Conservation (phyloP, 257 asterid genomes). For the Ballota nigra region DNA sequence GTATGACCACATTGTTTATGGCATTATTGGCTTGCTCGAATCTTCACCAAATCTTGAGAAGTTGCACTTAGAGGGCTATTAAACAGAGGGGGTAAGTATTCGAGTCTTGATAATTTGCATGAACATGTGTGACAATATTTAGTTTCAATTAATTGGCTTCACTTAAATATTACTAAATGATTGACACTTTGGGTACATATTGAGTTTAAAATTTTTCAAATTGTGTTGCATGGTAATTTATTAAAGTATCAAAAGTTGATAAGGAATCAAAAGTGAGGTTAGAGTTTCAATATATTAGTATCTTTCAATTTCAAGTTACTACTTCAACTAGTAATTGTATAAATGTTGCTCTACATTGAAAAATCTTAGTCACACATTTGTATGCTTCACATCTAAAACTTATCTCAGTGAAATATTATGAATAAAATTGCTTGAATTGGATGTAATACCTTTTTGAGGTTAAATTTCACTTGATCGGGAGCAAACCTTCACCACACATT, state of each 20-base stretch:
- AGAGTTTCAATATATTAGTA: slow-evolving; percentile 9
- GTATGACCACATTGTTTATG: not conserved
- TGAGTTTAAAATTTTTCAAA: not conserved
- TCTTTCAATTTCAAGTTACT: too few relatives aligned
- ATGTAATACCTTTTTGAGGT: too few relatives aligned
- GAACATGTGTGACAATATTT: not conserved
- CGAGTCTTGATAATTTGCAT: not conserved
- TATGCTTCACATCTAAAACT: not conserved
- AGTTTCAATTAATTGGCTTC: too few relatives aligned
- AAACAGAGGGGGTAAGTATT: not conserved
- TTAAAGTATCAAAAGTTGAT: not conserved
- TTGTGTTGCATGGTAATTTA: not conserved
- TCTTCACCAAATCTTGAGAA: slow-evolving; percentile 19
- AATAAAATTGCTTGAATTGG: too few relatives aligned
- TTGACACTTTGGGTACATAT: not conserved
- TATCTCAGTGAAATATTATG: too few relatives aligned
- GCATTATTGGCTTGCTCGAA: slow-evolving; percentile 14
- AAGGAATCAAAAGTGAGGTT: not conserved
- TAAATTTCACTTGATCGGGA: too few relatives aligned
- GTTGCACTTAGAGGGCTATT: not conserved
- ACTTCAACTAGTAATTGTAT: too few relatives aligned
- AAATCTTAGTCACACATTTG: too few relatives aligned
- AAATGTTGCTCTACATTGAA: too few relatives aligned
- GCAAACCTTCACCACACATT: too few relatives aligned
- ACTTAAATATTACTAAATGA: not conserved